Evolutionary conservation across 129 eudicot genomes (phyloP), one percentile per base, ranked within the genome.

Genomic region (Flaveria sonorensis): DNA sequence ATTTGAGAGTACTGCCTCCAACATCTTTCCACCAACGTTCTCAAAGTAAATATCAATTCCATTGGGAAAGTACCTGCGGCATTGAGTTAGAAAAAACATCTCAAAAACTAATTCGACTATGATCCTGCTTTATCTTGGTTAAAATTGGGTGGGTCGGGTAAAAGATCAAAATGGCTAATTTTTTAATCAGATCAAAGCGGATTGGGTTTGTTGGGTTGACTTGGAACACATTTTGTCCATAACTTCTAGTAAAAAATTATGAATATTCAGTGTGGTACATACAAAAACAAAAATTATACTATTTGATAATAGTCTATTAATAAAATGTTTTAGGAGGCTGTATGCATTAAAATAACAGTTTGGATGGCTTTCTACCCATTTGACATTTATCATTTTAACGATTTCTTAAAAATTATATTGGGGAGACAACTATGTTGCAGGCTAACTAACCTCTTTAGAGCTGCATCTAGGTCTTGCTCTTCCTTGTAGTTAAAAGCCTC

Each of bases 401-500:
- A 10, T 59, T 11, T 50, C 0, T 16, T 16, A 52, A 16, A 16
- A 52, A 4, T 4, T 3, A 30, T 6, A 14, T 20, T 24, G 1
- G 65, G 65, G 36, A 0, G 65, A 59, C 8, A 59, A 59, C 62
- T 56, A 56, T 56, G 30, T 3, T 28, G 2, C 40, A 30, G 46
- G 13, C 46, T 63, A 68, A 81, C 84, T 63, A 68, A 81, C 84
- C 87, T 86, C 48, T 67, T 86, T 2, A 80, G 74, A 59, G 79
- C 68, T 65, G 79, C 82, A 67, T 68, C 80, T 30, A 82, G 66
- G 72, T 81, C 79, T 50, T 60, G 73, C n/a, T 77, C 89, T 71
- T 86, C 82, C 60, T 79, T 82, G 81, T 86, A 86, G 82, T 86
- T 86, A 61, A 86, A 86, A 71, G 89, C 89, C 55, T 86, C 86